These are phyloP conservation scores for Cymbopogon citratus DNA, from an alignment of 176 grass and related monocot species.

Conservation along the genomic window DNA sequence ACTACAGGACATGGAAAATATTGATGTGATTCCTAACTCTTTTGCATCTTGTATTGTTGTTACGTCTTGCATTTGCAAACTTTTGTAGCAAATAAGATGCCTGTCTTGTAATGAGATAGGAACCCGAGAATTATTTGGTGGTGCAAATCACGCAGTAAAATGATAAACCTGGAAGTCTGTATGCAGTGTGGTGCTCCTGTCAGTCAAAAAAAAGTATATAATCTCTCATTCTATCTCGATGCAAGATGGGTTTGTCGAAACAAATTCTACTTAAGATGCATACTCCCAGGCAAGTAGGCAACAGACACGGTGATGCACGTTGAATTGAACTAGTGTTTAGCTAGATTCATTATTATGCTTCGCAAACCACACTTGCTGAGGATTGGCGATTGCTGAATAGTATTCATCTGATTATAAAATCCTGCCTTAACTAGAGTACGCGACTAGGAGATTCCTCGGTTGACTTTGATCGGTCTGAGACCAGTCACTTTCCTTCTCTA, in stretches of 20 bases:
- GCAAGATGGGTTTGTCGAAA: background rate
- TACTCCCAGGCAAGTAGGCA: slow-evolving; percentile 22
- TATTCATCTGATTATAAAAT: background rate
- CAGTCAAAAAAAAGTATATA: background rate
- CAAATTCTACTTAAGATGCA: background rate
- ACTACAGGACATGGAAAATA: background rate
- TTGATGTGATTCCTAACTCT: background rate
- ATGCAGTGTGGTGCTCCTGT: background rate
- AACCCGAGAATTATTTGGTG: background rate
- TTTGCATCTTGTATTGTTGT: background rate
- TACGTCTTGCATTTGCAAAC: background rate
- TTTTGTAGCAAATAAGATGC: background rate
- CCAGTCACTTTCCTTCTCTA: background rate
- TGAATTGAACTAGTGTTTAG: slow-evolving; percentile 20
- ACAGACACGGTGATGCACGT: slow-evolving; percentile 22
- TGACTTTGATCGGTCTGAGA: background rate
- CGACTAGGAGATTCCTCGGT: background rate
- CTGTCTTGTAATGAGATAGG: background rate
- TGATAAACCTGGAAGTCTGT: background rate
- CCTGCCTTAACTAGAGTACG: background rate
- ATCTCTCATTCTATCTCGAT: background rate
- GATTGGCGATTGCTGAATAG: background rate
- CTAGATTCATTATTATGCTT: slow-evolving; percentile 7
- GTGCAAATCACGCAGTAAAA: background rate
- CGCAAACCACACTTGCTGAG: slow-evolving; percentile 9